Percentiles rank a stretch among this genome's conserved stretches.
These are phyloP conservation scores for Termitomyces bulborhizus DNA, from an alignment of 768 basidiomycete species.

Conservation along the genomic window DNA sequence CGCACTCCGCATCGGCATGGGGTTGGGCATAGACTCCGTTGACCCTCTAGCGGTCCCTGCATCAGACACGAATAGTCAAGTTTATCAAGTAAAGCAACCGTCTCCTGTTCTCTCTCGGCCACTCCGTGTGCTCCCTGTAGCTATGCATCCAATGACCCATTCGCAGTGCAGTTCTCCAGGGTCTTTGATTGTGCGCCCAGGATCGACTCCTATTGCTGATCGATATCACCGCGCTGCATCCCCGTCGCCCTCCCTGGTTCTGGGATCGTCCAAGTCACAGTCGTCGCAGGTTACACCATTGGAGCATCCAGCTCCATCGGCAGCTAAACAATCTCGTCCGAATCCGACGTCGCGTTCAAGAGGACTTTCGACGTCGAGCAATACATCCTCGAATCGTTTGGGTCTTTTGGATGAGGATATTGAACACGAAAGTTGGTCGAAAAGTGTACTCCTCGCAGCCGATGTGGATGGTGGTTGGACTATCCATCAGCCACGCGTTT, in stretches of 20 bases:
- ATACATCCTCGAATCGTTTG: constrained; percentile 39
- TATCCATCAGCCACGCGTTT: not conserved
- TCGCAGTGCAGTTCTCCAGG: constrained; percentile 6
- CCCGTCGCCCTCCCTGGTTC: constrained; percentile 14
- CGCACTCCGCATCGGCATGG: constrained; percentile 35
- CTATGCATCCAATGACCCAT: not conserved
- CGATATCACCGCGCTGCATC: constrained; percentile 19
- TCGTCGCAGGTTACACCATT: constrained; percentile 10
- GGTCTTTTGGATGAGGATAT: constrained; percentile 38
- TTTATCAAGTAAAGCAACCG: constrained; percentile 4
- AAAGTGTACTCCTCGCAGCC: constrained; percentile 68
- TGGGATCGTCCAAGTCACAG: constrained; percentile 16
- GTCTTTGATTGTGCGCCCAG: constrained; percentile 6
- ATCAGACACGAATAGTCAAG: not conserved
- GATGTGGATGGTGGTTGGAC: constrained; percentile 36
- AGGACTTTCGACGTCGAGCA: constrained; percentile 23
- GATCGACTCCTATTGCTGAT: constrained; percentile 33
- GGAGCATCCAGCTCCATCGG: constrained; percentile 8
- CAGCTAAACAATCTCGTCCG: constrained; percentile 18
- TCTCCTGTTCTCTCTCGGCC: not conserved
- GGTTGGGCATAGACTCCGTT: constrained; percentile 26
- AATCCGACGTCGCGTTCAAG: constrained; percentile 15
- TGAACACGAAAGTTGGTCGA: constrained; percentile 62
- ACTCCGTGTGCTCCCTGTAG: not conserved
- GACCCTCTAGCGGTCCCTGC: constrained; percentile 18